Base-by-base conservation (phyloP, 768 basidiomycete genomes). In the Suillus weaverae region DNA sequence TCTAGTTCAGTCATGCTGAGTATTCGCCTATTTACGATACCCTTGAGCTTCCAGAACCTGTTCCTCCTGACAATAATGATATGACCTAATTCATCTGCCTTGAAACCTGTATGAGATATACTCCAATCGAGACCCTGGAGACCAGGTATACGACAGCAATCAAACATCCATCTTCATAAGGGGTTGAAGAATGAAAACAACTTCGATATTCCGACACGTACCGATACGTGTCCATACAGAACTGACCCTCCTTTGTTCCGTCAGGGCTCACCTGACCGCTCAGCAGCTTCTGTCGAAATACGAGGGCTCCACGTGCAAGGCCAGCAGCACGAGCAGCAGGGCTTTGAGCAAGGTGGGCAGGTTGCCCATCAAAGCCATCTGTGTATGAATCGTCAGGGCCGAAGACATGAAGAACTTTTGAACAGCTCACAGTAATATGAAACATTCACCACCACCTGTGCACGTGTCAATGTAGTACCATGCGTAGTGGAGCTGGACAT, bases 191-290 rank as follows among this genome's bases (percentile, higher is more conserved):
- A 6, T 43, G 50, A 14, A 5, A 26, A 44, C 3, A 13, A 54
- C 46, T 50, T 4, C 14, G 9, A 50, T 13, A 44, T 10, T 26
- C 10, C 44, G 33, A 26, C 35, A 67, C 79, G 62, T 67, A 89
- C 91, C 92, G 81, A 76, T 90, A 94, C 8, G 90, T 90, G 72
- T 95, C 93, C 93, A 95, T 94, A 72, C 93, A 95, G 9, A 93
- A 70, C 18, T 89, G 84, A 0, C 84, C 83, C 63, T 90, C 91
- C 72, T 85, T 90, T 16, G 86, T 86, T 2, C 76, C 74, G 60
- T 95, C 93, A 14, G 89, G 87, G 53, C 79, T 71, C 32, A 93
- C 68, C n/a, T 82, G 73, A 7, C 93, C 93, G 16, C 79, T 84
- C 71, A 89, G 89, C 59, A 90, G 80, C 50, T 82, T 78, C 71